Evolutionary conservation across 495 filamentous ascomycete species (phyloP).

Genomic region (Podospora fimiseda): DNA sequence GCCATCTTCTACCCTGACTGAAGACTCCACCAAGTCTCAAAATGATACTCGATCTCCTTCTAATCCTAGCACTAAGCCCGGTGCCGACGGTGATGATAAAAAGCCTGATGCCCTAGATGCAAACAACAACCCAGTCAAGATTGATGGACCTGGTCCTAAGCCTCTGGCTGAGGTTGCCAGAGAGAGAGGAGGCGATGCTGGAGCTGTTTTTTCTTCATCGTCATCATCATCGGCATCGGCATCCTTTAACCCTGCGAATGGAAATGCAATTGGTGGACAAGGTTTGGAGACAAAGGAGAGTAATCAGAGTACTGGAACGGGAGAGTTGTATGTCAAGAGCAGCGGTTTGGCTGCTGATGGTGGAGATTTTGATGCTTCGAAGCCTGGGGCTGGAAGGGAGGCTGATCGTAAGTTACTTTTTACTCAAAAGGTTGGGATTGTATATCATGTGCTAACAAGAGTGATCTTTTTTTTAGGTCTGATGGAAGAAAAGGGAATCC

Average conservation of each 20-base stretch:
- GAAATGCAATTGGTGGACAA: background rate
- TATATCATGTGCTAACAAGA: background rate
- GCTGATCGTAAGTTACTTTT: conserved; percentile 52
- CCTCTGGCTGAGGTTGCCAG: conserved; percentile 36
- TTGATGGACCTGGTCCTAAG: conserved; percentile 39
- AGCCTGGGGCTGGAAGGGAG: conserved; percentile 56
- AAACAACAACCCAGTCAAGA: conserved; percentile 28
- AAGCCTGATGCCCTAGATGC: conserved; percentile 19
- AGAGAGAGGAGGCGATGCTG: conserved; percentile 34
- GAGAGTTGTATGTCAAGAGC: conserved; percentile 51
- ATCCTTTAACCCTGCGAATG: background rate
- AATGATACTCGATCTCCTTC: conserved; percentile 32
- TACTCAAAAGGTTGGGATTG: no score
- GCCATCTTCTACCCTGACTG: conserved; percentile 21
- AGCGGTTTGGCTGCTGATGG: conserved; percentile 53
- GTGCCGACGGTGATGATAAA: conserved; percentile 1
- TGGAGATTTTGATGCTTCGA: conserved; percentile 59
- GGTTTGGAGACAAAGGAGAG: conserved; percentile 16
- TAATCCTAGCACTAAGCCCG: background rate
- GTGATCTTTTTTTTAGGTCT: conserved; percentile 24
- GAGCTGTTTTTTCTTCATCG: no score
- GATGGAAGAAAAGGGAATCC: conserved; percentile 39
- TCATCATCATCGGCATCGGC: no score
- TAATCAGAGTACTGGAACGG: conserved; percentile 40
- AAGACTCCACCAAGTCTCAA: conserved; percentile 31